Evolutionary conservation across 176 grass and related monocot species (phyloP).

Genomic region (Coix lacrymajobi): DNA sequence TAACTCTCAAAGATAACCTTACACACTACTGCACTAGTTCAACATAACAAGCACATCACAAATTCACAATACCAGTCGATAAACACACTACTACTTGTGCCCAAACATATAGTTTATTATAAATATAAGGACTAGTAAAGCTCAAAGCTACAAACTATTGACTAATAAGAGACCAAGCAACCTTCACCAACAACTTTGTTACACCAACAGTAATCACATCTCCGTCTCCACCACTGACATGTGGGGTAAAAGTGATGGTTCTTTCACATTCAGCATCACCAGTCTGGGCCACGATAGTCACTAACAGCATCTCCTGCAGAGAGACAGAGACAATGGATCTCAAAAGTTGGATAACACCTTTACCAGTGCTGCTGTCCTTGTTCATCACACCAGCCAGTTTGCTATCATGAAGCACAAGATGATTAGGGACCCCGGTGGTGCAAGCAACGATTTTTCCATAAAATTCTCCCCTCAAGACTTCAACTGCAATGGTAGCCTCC

Average conservation of each 20-base stretch:
- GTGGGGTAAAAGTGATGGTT: neutral
- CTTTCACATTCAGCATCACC: neutral
- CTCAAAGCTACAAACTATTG: too few species aligned
- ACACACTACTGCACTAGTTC: too few species aligned
- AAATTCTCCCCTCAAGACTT: neutral
- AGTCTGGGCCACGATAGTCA: neutral
- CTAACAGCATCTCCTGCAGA: neutral
- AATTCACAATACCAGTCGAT: too few species aligned
- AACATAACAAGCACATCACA: too few species aligned
- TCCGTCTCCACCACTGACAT: neutral
- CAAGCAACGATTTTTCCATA: neutral
- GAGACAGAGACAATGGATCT: neutral
- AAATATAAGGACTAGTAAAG: too few species aligned
- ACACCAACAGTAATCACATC: neutral
- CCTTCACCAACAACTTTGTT: neutral
- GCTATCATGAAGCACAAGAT: neutral
- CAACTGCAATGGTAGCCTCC: neutral
- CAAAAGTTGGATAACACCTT: neutral
- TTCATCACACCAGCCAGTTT: neutral
- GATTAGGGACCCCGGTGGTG: neutral
- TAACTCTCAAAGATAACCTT: too few species aligned
- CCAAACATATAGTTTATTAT: too few species aligned
- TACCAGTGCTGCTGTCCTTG: neutral
- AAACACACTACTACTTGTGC: too few species aligned
- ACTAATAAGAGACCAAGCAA: neutral